phyloP scores from a whole-genome alignment of 495 filamentous ascomycete species.

The Penicillium samsonianum region DNA sequence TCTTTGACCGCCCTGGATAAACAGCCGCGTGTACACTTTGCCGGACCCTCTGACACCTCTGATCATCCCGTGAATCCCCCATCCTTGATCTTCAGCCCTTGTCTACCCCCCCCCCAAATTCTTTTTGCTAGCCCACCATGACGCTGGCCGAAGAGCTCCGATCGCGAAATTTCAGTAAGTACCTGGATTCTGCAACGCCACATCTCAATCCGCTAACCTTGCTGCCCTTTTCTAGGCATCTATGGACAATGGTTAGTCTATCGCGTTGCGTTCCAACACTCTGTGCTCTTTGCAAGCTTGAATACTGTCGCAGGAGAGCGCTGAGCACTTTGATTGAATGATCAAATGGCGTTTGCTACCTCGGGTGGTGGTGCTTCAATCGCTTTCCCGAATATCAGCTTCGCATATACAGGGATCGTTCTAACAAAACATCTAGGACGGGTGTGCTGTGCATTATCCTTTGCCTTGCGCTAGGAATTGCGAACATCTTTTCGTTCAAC shows the following conservation, averaged over 20 bases:
- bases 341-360: slow-evolving; percentile 1
- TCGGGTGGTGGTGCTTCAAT: background rate
- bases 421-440: slow-evolving; percentile 60
- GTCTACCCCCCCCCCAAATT: slow-evolving; percentile 1
- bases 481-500: slow-evolving; percentile 76
- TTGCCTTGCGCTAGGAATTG: slow-evolving; percentile 92
- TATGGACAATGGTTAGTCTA: slow-evolving; percentile 95
- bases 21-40: slow-evolving; percentile 30
- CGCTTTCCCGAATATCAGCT: background rate
- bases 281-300: background rate
- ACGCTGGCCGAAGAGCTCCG: slow-evolving; percentile 73
- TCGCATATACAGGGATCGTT: background rate
- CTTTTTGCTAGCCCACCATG: slow-evolving; percentile 39
- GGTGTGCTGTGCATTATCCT: slow-evolving; percentile 92
- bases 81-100: slow-evolving; percentile 12
- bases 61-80: slow-evolving; percentile 2
- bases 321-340: background rate
- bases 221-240: slow-evolving; percentile 67
- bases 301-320: background rate
- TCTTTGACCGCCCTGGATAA: slow-evolving; percentile 31
- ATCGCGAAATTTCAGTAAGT: slow-evolving; percentile 96
- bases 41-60: slow-evolving; percentile 18
- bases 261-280: background rate
- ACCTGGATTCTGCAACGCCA: slow-evolving; percentile 15
- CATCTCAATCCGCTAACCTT: slow-evolving; percentile 36